Percentiles rank a stretch among this genome's conserved stretches.
These are phyloP conservation scores for Aspergillus bridgeri DNA, from an alignment of 495 filamentous ascomycete species.

Conservation along the genomic window DNA sequence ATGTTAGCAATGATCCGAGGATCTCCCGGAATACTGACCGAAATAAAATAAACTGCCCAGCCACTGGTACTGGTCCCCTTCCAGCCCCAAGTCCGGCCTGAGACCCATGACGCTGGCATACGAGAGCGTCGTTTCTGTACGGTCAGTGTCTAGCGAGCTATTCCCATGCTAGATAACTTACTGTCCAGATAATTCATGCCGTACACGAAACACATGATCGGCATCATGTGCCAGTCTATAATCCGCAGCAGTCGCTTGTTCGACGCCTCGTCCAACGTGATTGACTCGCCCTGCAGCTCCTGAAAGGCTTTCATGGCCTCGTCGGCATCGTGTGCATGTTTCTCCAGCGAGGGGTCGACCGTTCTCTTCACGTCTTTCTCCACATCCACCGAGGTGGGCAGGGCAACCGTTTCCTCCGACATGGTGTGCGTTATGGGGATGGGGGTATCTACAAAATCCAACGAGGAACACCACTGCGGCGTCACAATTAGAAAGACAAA, in stretches of 20 bases:
- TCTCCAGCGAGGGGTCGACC: conserved; percentile 38
- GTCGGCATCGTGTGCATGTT: conserved; percentile 57
- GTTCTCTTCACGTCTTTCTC: conserved; percentile 20
- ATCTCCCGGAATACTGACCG: conserved; percentile 27
- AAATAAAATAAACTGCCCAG: conserved; percentile 60
- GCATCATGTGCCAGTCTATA: conserved; percentile 63
- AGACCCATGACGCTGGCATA: conserved; percentile 64
- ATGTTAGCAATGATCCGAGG: no score
- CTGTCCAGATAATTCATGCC: conserved; percentile 64
- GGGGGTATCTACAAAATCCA: no score
- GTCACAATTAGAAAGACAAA: not conserved
- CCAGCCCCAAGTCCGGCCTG: conserved; percentile 44
- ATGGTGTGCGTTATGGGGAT: conserved; percentile 10
- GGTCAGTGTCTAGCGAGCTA: not conserved
- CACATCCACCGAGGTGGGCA: conserved; percentile 23
- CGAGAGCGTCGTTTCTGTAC: conserved; percentile 55
- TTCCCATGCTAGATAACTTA: conserved; percentile 16
- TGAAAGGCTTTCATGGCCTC: conserved; percentile 58
- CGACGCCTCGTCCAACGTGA: conserved; percentile 53
- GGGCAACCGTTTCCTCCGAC: conserved; percentile 21
- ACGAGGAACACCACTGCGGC: no score
- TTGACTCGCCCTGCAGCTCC: conserved; percentile 41
- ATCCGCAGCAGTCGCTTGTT: conserved; percentile 52
- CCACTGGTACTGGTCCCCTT: conserved; percentile 50
- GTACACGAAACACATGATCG: conserved; percentile 59